These are phyloP conservation scores for Penicillium sp. DNA, from an alignment of 2,329 filamentous ascomycete species.

Conservation along the genomic window DNA sequence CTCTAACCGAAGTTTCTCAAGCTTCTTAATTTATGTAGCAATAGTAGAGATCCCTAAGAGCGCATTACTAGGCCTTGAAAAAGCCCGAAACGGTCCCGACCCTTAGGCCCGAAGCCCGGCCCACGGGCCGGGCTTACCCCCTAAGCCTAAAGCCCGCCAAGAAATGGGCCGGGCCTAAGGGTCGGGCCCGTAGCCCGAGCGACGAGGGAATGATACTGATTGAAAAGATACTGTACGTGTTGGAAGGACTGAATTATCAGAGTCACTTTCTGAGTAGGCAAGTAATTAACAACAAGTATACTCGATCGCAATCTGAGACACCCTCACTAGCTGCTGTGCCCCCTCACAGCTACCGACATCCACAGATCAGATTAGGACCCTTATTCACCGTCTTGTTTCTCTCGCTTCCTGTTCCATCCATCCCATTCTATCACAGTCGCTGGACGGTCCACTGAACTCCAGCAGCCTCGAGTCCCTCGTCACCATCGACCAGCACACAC, in stretches of 20 bases:
- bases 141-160: too few relatives aligned
- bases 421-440: slow-evolving; percentile 33
- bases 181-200: too few relatives aligned
- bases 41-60: too few relatives aligned
- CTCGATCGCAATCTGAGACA: neutral
- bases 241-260: neutral
- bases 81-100: too few relatives aligned
- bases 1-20: too few relatives aligned
- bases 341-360: neutral
- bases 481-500: slow-evolving; percentile 86
- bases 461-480: slow-evolving; percentile 58
- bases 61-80: too few relatives aligned
- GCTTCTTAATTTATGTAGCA: too few relatives aligned
- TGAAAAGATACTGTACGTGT: neutral
- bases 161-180: too few relatives aligned
- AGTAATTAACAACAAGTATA: neutral
- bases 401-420: neutral
- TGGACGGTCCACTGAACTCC: slow-evolving; percentile 54
- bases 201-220: neutral
- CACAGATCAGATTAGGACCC: neutral
- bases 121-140: too few relatives aligned
- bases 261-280: neutral
- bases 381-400: neutral
- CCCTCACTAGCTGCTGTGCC: neutral
- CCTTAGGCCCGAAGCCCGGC: too few relatives aligned